phyloP scores from a whole-genome alignment of 208 protist species.

The Trypanosomatidae sp. region DNA sequence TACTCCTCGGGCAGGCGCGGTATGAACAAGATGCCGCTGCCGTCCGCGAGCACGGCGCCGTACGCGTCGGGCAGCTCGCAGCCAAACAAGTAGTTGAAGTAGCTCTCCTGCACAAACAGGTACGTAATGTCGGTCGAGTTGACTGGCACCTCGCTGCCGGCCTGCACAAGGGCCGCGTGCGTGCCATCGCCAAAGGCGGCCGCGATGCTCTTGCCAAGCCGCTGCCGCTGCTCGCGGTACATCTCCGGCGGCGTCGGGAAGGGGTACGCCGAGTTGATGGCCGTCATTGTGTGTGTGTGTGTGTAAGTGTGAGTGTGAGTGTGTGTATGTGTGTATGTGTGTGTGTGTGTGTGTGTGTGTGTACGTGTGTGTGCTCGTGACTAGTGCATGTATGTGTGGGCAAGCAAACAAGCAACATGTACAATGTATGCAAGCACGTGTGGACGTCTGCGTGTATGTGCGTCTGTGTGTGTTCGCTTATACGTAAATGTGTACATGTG shows the following conservation, averaged over 20 bases:
- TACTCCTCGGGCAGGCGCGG: constrained; percentile 69
- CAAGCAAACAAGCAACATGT: too few relatives aligned
- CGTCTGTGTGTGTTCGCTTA: too few relatives aligned
- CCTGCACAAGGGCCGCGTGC: constrained; percentile 72
- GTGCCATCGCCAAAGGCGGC: constrained; percentile 19
- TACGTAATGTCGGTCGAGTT: constrained; percentile 84
- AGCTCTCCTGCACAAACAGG: constrained; percentile 90
- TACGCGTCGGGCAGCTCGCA: constrained; percentile 73
- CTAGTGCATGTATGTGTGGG: neutral
- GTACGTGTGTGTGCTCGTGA: neutral
- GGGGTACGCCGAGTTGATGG: constrained; percentile 51
- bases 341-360: neutral
- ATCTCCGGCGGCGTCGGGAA: constrained; percentile 57
- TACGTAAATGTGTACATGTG: too few relatives aligned
- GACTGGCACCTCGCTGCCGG: constrained; percentile 66
- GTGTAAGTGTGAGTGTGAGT: neutral
- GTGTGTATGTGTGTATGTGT: constrained; percentile 5
- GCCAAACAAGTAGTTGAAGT: constrained; percentile 91
- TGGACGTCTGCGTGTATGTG: too few relatives aligned
- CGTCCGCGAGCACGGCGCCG: constrained; percentile 50
- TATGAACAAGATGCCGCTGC: constrained; percentile 75
- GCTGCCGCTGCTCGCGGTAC: constrained; percentile 76
- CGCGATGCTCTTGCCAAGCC: constrained; percentile 31
- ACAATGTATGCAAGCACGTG: too few relatives aligned
- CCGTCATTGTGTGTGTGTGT: constrained; percentile 17